phyloP scores from a whole-genome alignment of 176 grass and related monocot genomes.

The Hsuehochloa calcarea region DNA sequence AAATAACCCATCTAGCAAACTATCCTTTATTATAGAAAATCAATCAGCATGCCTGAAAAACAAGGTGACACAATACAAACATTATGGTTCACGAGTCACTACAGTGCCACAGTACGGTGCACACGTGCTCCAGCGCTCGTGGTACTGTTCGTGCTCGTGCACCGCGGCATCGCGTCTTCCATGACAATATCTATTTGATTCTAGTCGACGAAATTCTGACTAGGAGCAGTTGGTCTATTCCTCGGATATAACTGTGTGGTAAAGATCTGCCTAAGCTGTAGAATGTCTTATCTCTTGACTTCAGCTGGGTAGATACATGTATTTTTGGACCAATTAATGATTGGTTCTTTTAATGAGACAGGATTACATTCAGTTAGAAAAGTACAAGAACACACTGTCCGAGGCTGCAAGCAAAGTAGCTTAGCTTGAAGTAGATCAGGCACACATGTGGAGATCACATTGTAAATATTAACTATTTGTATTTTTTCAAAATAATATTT shows the following conservation, averaged over 20 bases:
- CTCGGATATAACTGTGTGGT: background rate
- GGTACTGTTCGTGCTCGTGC: too few species aligned
- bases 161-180: too few species aligned
- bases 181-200: background rate
- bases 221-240: background rate
- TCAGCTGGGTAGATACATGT: background rate
- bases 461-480: background rate
- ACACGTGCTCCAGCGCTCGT: too few species aligned
- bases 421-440: slow-evolving; percentile 12
- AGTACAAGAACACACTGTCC: background rate
- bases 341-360: slow-evolving; percentile 8
- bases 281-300: background rate
- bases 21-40: too few species aligned
- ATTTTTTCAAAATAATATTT: too few species aligned
- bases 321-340: slow-evolving; percentile 13
- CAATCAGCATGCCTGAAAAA: too few species aligned
- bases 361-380: background rate
- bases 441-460: background rate
- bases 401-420: background rate
- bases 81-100: too few species aligned
- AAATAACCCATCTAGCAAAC: too few species aligned
- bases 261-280: background rate
- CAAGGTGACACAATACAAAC: too few species aligned
- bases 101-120: too few species aligned
- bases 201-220: background rate